Evolutionary conservation across 306 rosid species (phyloP).

Genomic region (Castanea mollissima): DNA sequence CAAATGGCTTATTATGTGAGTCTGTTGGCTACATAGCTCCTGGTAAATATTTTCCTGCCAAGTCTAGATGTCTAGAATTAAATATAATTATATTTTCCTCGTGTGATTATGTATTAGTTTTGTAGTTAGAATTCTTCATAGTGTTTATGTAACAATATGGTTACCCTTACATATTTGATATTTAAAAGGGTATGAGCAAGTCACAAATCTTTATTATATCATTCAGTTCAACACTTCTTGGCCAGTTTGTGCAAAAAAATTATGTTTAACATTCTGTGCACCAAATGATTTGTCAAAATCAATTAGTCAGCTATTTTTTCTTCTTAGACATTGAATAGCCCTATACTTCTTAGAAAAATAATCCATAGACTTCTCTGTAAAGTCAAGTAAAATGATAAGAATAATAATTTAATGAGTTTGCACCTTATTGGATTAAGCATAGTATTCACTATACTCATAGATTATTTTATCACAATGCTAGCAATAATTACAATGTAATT

Average conservation of each 20-base stretch:
- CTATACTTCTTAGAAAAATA: neutral
- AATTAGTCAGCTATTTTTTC: neutral
- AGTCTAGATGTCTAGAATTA: neutral
- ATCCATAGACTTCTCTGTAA: neutral
- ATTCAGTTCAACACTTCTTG: neutral
- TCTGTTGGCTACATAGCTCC: constrained; percentile 95
- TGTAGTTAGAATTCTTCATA: neutral
- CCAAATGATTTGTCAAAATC: neutral
- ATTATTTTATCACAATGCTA: neutral
- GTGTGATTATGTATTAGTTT: too few species aligned
- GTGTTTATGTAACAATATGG: too few species aligned
- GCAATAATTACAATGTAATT: neutral
- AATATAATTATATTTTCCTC: neutral
- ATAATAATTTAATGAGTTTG: neutral
- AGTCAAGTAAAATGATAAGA: neutral
- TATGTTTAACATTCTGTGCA: neutral
- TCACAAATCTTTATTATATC: too few species aligned
- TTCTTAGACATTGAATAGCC: neutral
- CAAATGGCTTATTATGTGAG: constrained; percentile 75
- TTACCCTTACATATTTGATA: too few species aligned
- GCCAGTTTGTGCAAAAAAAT: neutral
- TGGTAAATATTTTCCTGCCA: constrained; percentile 44
- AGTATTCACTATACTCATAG: neutral
- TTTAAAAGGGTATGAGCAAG: too few species aligned
- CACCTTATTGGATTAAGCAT: too few species aligned